A percentile compares a stretch with the other conserved stretches of the same genome.
These are phyloP conservation scores for Thielaviopsis musarum DNA, from an alignment of 2,329 filamentous ascomycete genomes.

Conservation along the genomic window DNA sequence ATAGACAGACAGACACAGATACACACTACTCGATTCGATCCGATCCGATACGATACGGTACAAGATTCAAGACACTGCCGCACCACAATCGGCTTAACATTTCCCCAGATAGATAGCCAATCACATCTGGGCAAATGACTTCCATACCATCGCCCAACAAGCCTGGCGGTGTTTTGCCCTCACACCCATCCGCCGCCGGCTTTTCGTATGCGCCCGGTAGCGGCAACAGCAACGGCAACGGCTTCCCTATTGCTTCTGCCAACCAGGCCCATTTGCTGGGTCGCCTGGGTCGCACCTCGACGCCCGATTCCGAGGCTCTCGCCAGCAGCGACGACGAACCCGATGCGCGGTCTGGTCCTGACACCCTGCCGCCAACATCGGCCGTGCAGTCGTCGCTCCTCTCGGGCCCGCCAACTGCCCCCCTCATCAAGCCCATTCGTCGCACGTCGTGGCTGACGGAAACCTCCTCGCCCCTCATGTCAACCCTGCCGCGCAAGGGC, in stretches of 20 bases:
- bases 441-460: conserved; percentile 81
- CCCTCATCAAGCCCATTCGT: conserved; percentile 35
- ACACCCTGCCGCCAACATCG: neutral
- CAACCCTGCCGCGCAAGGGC: conserved; percentile 48
- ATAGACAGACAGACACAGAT: too few species aligned
- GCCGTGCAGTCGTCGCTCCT: neutral
- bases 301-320: conserved; percentile 84
- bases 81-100: neutral
- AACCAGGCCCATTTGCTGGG: conserved; percentile 54
- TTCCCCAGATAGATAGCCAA: neutral
- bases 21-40: too few species aligned
- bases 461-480: conserved; percentile 40
- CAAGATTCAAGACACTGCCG: neutral
- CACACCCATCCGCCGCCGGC: conserved; percentile 1
- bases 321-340: conserved; percentile 89
- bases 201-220: conserved; percentile 18
- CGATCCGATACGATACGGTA: neutral
- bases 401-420: neutral
- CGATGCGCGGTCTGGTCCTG: conserved; percentile 31
- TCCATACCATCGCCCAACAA: conserved; percentile 4
- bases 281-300: conserved; percentile 59
- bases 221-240: conserved; percentile 9
- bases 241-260: conserved; percentile 31
- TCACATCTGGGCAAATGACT: conserved; percentile 8
- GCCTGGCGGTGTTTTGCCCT: conserved; percentile 4